Percentiles rank a stretch among this genome's conserved stretches.
phyloP scores from a whole-genome alignment of 2,329 filamentous ascomycete species.

The Monilinia fructicola region DNA sequence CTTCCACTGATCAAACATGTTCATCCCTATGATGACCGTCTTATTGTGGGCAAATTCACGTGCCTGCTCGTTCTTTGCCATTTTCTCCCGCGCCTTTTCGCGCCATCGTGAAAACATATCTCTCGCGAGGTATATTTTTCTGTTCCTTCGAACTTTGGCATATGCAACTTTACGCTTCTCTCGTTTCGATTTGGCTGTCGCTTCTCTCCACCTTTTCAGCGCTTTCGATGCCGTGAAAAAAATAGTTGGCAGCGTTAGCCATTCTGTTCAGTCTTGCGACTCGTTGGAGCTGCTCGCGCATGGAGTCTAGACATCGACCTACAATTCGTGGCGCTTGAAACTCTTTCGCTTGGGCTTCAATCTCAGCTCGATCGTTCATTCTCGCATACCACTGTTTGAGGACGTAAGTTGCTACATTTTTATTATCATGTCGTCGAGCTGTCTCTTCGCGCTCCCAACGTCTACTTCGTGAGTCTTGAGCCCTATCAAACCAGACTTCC shows the following conservation, averaged over 20 bases:
- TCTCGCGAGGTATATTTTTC: conserved; percentile 37
- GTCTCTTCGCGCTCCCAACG: conserved; percentile 33
- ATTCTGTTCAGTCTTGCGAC: conserved; percentile 31
- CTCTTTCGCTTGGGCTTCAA: conserved; percentile 31
- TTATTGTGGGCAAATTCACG: conserved; percentile 33
- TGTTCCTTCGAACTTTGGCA: conserved; percentile 36
- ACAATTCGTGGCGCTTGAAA: conserved; percentile 32
- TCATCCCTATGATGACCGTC: conserved; percentile 34
- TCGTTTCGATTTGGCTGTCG: conserved; percentile 34
- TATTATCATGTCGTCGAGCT: conserved; percentile 31
- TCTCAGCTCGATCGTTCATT: conserved; percentile 28
- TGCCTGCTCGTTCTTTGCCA: conserved; percentile 38
- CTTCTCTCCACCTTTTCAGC: conserved; percentile 38
- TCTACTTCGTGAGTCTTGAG: conserved; percentile 37
- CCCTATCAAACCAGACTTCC: conserved; percentile 44
- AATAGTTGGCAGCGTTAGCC: conserved; percentile 38
- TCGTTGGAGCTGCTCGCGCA: conserved; percentile 32
- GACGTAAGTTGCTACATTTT: conserved; percentile 32
- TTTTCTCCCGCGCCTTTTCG: conserved; percentile 29
- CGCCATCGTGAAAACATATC: conserved; percentile 35
- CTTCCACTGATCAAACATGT: conserved; percentile 40
- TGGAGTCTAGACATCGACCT: conserved; percentile 27
- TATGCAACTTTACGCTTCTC: conserved; percentile 39
- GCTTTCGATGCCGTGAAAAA: conserved; percentile 36
- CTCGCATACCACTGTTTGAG: conserved; percentile 34